Evolutionary conservation across 2,329 filamentous ascomycete species (phyloP), one percentile per base, ranked within the genome.

Genomic region (Penicillium vulpinum): DNA sequence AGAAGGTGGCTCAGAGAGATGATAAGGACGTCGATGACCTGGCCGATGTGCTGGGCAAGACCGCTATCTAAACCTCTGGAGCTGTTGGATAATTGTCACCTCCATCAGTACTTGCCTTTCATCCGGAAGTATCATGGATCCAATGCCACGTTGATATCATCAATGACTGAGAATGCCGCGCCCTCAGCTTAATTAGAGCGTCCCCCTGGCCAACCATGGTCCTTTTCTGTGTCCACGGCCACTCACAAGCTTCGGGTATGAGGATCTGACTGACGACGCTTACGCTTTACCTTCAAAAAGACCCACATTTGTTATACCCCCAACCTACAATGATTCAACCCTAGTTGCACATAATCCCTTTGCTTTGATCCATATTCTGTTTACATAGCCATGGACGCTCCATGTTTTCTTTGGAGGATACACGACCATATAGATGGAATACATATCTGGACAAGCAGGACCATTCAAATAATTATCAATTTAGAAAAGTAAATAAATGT

Each of bases 1-100:
- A 88, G 71, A 85, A 87, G 70, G 80, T 87, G 58, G 85, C 86
- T 40, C 87, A 91, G 78, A 89, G 88, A 75, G 83, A 89, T 61
- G 84, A 92, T 74, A 88, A 89, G 39, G 88, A 89, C 31, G 90
- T 97, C 38, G 92, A 97, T 67, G 87, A 86, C 44, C 78, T 97
- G 69, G 89, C 91, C 16, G 84, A 88, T 72, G 82, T 85, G 69
- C 77, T 97, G 65, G 85, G 83, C 60, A 92, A 92, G 83, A 89
- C 90, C 18, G 69, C 61, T 52, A 60, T 72, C 54, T 73, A 74
- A 55, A 50, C 53, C 38, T 53, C 9, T 22, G 28, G n/a, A 46
- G 45, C 38, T 41, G 43, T 54, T 47, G 18, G 38, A 50, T n/a
- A 47, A 35, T 33, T 33, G 28, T 44, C 38, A 36, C 38, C 47